Evolutionary conservation across 768 basidiomycete species (phyloP).

Genomic region (Lentinula aciculospora): DNA sequence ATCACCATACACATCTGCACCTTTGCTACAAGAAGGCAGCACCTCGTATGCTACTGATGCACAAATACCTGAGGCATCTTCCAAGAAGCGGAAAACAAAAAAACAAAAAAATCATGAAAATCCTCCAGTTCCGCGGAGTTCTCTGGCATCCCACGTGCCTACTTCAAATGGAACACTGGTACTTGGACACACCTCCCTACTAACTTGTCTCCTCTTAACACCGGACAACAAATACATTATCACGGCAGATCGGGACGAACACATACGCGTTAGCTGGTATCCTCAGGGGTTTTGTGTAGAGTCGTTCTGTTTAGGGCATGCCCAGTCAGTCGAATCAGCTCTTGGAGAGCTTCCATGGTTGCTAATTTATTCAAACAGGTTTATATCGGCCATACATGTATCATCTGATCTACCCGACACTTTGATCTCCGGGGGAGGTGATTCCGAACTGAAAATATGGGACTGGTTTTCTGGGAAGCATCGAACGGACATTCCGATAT

Average conservation of each 20-base stretch:
- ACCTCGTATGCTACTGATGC: background rate
- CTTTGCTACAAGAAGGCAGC: background rate
- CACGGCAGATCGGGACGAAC: constrained; percentile 93
- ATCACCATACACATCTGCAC: background rate
- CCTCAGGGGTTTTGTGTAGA: constrained; percentile 86
- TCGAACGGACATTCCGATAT: constrained; percentile 47
- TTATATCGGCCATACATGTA: constrained; percentile 78
- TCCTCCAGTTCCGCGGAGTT: constrained; percentile 14
- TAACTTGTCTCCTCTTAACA: constrained; percentile 70
- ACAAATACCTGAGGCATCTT: background rate
- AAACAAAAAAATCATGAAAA: constrained; percentile 8
- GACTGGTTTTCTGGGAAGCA: constrained; percentile 65
- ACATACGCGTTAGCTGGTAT: constrained; percentile 87
- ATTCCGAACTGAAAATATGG: constrained; percentile 72
- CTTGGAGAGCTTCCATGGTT: background rate
- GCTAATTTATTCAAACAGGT: constrained; percentile 39
- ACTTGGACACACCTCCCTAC: constrained; percentile 83
- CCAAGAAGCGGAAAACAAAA: constrained; percentile 22
- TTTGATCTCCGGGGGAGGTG: constrained; percentile 88
- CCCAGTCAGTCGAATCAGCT: constrained; percentile 46
- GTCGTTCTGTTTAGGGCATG: constrained; percentile 80
- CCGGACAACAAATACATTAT: constrained; percentile 69
- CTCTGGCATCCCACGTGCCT: constrained; percentile 59
- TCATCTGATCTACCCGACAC: constrained; percentile 35
- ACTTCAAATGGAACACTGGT: constrained; percentile 64